Evolutionary conservation across 805 yeast genomes (phyloP), one percentile per base, ranked within the genome.

Genomic region (Kodamaea nitidulidarum): DNA sequence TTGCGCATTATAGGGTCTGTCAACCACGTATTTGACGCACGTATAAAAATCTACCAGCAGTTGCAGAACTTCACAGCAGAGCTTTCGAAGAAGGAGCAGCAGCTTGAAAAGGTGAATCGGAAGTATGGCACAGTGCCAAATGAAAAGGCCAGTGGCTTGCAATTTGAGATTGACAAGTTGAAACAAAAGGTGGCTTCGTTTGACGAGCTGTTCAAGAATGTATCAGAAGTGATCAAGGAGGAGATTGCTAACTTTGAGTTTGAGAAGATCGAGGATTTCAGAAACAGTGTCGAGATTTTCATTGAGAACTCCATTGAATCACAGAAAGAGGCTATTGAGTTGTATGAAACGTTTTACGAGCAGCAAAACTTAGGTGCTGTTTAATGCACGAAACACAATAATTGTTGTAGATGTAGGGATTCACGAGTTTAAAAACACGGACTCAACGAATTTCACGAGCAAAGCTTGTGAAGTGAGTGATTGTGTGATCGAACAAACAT

Each of bases 261-360:
- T 32, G 91, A 84, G 41, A 84, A 81, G 51, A 74, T 87, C 25
- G 79, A 76, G 27, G 98, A 90, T 51, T 88, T 91, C 61, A 76
- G 96, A 55, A 85, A 85, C 52, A 77, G 88, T 45, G 85, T 91
- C 38, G 98, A 93, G 61, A 82, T 91, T 9, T 90, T 81, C 52
- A 75, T 95, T 56, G 98, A 93, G 60, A 79, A 93, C 38, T 76
- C 93, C 16, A 84, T 90, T 39, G 98, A 93, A 61, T 74, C 88
- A 22, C 98, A 93, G 61, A 93, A 93, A 63, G 96, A 88, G 58
- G 80, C 84, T 22, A 85, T 85, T 43, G 95, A 85, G 55, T 59
- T 82, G n/a, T 85, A 91, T 87, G 93, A 85, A 58, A 80, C 88
- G 0, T 93, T 91, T 55, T 88, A 88, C 55, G 86, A 82, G 45